Evolutionary conservation across 331 rosid genomes (phyloP).

Genomic region (Dryas integrifolia): DNA sequence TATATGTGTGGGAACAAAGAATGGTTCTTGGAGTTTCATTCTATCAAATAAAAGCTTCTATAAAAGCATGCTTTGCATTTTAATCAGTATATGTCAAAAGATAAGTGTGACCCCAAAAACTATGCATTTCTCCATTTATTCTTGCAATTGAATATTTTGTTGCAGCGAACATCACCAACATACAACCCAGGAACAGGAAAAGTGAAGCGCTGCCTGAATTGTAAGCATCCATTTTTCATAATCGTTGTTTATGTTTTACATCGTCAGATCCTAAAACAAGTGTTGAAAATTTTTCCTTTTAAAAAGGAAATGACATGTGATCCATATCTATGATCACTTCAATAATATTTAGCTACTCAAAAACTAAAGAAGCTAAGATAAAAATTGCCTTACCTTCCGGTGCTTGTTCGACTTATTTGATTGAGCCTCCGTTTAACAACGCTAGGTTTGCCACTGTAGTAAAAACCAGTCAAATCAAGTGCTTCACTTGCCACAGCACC

Average conservation of each 20-base stretch:
- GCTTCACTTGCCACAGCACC: slow-evolving; percentile 93
- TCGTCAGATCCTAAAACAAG: background rate
- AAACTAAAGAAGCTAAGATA: background rate
- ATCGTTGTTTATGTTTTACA: background rate
- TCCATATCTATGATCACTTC: background rate
- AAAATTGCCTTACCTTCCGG: slow-evolving; percentile 52
- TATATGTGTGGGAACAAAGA: too few relatives aligned
- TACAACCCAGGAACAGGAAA: background rate
- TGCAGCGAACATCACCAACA: background rate
- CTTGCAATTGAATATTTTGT: background rate
- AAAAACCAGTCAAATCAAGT: slow-evolving; percentile 84
- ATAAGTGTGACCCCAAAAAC: background rate
- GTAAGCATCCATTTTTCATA: background rate
- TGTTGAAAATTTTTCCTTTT: background rate
- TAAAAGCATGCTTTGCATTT: too few relatives aligned
- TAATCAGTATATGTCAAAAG: background rate
- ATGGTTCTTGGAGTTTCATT: too few relatives aligned
- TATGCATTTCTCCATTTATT: background rate
- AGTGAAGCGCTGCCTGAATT: background rate
- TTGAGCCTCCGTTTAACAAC: slow-evolving; percentile 51
- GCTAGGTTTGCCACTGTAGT: slow-evolving; percentile 78
- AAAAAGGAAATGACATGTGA: background rate
- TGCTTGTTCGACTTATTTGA: slow-evolving; percentile 64
- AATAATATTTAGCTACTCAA: background rate
- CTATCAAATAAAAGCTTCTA: too few relatives aligned